Conservation (phyloP, 805 yeast species). For the Starmerella floricola region DNA sequence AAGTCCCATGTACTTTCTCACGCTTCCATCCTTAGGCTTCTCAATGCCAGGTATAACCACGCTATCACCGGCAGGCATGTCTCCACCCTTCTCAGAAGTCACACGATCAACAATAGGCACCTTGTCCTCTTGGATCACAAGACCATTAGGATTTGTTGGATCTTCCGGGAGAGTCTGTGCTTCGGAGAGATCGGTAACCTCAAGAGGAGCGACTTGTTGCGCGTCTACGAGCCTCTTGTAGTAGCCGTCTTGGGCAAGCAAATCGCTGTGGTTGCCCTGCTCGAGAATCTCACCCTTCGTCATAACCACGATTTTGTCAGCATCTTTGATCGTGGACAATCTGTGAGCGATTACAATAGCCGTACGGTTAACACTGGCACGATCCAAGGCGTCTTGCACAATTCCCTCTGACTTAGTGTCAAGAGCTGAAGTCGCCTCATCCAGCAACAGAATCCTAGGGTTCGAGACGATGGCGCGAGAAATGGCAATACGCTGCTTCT, state of each 20-base stretch:
- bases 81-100: neutral
- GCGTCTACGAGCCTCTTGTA: conserved; percentile 31
- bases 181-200: neutral
- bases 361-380: conserved; percentile 31
- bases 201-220: conserved; percentile 24
- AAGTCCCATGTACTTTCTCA: conserved; percentile 11
- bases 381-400: conserved; percentile 33
- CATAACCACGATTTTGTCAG: conserved; percentile 44
- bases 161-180: no score
- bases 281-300: conserved; percentile 40
- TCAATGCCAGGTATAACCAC: conserved; percentile 20
- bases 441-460: conserved; percentile 48
- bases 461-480: conserved; percentile 56
- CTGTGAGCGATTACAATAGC: conserved; percentile 51
- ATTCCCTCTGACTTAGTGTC: conserved; percentile 38
- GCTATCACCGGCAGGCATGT: neutral
- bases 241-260: conserved; percentile 26
- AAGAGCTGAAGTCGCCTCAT: conserved; percentile 54
- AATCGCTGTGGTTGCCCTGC: conserved; percentile 33
- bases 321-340: conserved; percentile 44
- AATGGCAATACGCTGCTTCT: conserved; percentile 59
- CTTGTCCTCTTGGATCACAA: conserved; percentile 16
- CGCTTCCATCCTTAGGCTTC: conserved; percentile 8
- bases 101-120: conserved; percentile 5
- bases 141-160: conserved; percentile 3